Evolutionary conservation across 495 filamentous ascomycete genomes (phyloP), one percentile per base, ranked within the genome.

Genomic region (Penicillium macrosclerotiorum): DNA sequence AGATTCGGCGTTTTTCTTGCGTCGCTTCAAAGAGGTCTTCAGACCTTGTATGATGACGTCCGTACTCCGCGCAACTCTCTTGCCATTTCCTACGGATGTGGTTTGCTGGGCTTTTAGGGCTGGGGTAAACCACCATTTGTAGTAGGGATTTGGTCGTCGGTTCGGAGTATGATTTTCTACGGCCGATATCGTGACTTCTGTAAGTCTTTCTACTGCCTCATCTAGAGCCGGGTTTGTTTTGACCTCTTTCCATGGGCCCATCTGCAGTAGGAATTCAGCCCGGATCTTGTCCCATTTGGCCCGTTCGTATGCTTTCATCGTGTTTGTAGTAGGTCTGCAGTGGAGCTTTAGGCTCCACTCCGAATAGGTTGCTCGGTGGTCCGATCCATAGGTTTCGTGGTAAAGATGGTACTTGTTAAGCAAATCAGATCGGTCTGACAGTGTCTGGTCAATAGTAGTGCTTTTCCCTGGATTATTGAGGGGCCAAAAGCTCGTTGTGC

Each of bases 241-340:
- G 23, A 56, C 48, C 14, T 37, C 29, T 12, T 35, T 45, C 42
- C n/a, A 49, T 18, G 37, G 51, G 31, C 42, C 31, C 29, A 57
- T 33, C 19, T 34, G 24, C 7, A 9, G 36, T 2, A 20, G 30
- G 23, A 59, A 33, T 14, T 51, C 44, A n/a, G 46, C n/a, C 19
- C 52, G 47, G 18, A 62, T 55, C 36, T 49, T 54, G 11, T 3
- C 2, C 59, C 39, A 65, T 20, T 65, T 45, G 5, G 51, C 59
- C 8, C 55, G 51, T n/a, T 59, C 47, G 18, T 63, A 61, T 11
- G 44, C 57, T 33, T 49, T 55, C 36, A 25, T 58, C 8, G 30
- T 7, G 32, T 59, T 56, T 3, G 18, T 32, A 13, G 13, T 49
- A 27, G 29, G 34, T 5, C 27, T 47, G 19, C 36, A 19, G 26